Conservation (phyloP, 1,139 yeast species). For the Saccharomycopsis hybrid region DNA sequence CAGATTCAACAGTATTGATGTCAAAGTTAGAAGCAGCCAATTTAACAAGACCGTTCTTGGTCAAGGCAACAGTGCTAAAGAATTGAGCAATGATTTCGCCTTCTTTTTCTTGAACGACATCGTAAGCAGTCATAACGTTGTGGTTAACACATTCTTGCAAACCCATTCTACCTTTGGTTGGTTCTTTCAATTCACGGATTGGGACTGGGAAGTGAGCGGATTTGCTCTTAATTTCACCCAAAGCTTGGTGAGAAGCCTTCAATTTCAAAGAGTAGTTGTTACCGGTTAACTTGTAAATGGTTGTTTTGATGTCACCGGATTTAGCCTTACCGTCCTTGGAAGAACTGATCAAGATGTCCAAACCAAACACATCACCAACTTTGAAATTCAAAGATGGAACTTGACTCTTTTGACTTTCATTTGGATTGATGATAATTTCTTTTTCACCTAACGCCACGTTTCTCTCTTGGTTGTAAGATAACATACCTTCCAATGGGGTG, state of each 20-base stretch:
- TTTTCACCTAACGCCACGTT: constrained; percentile 70
- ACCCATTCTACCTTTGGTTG: constrained; percentile 70
- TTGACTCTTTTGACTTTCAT: constrained; percentile 57
- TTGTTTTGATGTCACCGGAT: constrained; percentile 49
- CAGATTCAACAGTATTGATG: constrained; percentile 44
- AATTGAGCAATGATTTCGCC: constrained; percentile 66
- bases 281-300: constrained; percentile 70
- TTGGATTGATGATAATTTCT: constrained; percentile 72
- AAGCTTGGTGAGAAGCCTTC: constrained; percentile 63
- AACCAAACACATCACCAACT: constrained; percentile 73
- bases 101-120: constrained; percentile 62
- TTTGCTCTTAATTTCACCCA: constrained; percentile 61
- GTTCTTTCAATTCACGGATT: constrained; percentile 59
- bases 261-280: constrained; percentile 62
- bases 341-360: constrained; percentile 65
- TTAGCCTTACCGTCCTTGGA: constrained; percentile 66
- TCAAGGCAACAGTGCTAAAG: constrained; percentile 71
- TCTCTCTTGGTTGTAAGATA: constrained; percentile 65
- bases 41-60: constrained; percentile 66
- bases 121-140: constrained; percentile 63
- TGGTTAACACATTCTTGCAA: constrained; percentile 69
- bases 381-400: constrained; percentile 62
- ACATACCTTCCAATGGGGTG: constrained; percentile 70
- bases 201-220: constrained; percentile 70
- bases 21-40: constrained; percentile 52